These are phyloP conservation scores for Lantana camara DNA, from an alignment of 257 asterid genomes.

Conservation along the genomic window DNA sequence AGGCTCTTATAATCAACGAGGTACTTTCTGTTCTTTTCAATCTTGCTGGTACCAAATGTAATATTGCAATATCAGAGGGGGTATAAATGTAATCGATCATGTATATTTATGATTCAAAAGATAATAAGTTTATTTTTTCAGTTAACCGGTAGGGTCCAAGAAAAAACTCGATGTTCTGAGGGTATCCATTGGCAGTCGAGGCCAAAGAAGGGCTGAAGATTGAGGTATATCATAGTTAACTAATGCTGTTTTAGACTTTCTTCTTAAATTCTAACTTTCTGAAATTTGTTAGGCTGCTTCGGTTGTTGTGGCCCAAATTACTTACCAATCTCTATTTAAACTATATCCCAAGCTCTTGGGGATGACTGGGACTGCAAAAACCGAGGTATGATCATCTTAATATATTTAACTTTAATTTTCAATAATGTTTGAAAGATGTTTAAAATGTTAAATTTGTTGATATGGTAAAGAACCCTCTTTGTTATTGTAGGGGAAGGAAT, in stretches of 20 bases:
- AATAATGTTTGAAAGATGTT: slow-evolving; percentile 21
- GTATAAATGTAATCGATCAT: no score
- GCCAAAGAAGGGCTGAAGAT: slow-evolving; percentile 95
- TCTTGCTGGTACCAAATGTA: no score
- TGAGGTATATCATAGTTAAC: slow-evolving; percentile 55
- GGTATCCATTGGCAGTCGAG: slow-evolving; percentile 99
- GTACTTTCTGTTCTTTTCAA: slow-evolving; percentile 40
- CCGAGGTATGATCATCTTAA: slow-evolving; percentile 61
- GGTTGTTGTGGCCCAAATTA: slow-evolving; percentile 97
- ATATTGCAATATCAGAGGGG: no score
- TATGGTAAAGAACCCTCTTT: neutral
- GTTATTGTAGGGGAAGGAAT: slow-evolving; percentile 80
- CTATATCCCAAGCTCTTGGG: slow-evolving; percentile 96
- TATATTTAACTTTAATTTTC: slow-evolving; percentile 14
- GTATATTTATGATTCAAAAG: neutral
- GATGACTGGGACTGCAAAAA: slow-evolving; percentile 99
- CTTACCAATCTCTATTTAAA: slow-evolving; percentile 94
- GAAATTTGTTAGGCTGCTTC: slow-evolving; percentile 75
- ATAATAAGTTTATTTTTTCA: slow-evolving; percentile 33
- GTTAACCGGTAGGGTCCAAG: slow-evolving; percentile 99
- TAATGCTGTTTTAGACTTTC: slow-evolving; percentile 3
- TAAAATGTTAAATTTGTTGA: neutral
- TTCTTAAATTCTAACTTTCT: slow-evolving; percentile 21
- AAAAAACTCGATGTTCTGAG: slow-evolving; percentile 94
- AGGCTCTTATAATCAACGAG: slow-evolving; percentile 94